These are phyloP conservation scores for Plantago ovata DNA, from an alignment of 257 asterid species.

Conservation along the genomic window DNA sequence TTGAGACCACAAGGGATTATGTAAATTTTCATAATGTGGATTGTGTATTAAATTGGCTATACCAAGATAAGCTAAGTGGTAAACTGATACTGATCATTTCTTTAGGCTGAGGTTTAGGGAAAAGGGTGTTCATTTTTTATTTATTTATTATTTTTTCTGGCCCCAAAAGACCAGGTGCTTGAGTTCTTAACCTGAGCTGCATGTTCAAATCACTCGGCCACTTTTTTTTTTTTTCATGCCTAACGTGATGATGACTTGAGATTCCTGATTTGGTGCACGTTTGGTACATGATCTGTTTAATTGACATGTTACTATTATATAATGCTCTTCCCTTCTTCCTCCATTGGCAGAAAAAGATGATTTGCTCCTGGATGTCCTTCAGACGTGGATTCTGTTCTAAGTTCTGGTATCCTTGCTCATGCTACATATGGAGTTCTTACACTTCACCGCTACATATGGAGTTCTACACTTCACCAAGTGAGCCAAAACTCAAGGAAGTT, in stretches of 20 bases:
- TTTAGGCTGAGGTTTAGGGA: slow-evolving; percentile 2
- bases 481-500: neutral
- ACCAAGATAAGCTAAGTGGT: too few relatives aligned
- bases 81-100: neutral
- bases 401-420: neutral
- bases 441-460: neutral
- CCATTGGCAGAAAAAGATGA: neutral
- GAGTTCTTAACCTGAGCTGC: neutral
- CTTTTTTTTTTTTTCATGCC: neutral
- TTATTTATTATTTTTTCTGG: too few relatives aligned
- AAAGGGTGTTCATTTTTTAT: neutral
- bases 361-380: neutral
- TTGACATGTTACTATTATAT: neutral
- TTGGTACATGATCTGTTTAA: neutral
- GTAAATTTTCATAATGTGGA: too few relatives aligned
- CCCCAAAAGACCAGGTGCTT: neutral
- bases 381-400: slow-evolving; percentile 2
- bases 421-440: neutral
- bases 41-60: too few relatives aligned
- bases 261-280: too few relatives aligned
- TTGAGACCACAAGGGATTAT: neutral
- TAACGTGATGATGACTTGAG: neutral
- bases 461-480: too few relatives aligned
- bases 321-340: slow-evolving; percentile 8
- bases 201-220: neutral